Evolutionary conservation across 2,329 filamentous ascomycete species (phyloP).

Genomic region (Verticillium nubilum): DNA sequence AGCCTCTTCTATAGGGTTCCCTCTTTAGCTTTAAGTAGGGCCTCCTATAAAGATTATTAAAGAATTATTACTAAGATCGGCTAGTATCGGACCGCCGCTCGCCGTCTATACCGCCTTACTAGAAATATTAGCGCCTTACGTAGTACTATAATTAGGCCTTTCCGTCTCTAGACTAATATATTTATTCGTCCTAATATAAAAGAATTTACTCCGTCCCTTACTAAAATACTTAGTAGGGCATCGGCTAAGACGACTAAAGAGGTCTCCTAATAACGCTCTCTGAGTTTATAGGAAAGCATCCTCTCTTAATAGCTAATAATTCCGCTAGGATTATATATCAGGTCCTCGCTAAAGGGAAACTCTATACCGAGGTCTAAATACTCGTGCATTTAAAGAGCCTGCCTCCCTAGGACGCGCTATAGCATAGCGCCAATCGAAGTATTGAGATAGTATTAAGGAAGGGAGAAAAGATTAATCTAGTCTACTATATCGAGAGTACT

Average conservation of each 20-base stretch:
- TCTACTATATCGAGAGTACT: not conserved
- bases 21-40: slow-evolving; percentile 5
- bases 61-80: slow-evolving; percentile 30
- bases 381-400: not conserved
- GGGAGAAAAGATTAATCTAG: not conserved
- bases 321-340: not conserved
- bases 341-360: not conserved
- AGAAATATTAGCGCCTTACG: slow-evolving; percentile 14
- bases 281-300: not conserved
- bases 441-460: not conserved
- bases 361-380: not conserved
- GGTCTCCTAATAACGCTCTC: too few relatives aligned
- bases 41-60: slow-evolving; percentile 14
- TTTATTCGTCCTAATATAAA: not conserved
- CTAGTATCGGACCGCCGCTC: slow-evolving; percentile 28
- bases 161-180: not conserved
- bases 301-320: not conserved
- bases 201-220: not conserved
- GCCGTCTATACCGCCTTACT: slow-evolving; percentile 24
- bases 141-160: not conserved
- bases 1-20: slow-evolving; percentile 4
- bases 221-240: not conserved
- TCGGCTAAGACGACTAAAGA: not conserved
- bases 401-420: not conserved
- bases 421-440: not conserved